These are phyloP conservation scores for Violaceomyces palustris DNA, from an alignment of 1,284 basidiomycete genomes.

Conservation along the genomic window DNA sequence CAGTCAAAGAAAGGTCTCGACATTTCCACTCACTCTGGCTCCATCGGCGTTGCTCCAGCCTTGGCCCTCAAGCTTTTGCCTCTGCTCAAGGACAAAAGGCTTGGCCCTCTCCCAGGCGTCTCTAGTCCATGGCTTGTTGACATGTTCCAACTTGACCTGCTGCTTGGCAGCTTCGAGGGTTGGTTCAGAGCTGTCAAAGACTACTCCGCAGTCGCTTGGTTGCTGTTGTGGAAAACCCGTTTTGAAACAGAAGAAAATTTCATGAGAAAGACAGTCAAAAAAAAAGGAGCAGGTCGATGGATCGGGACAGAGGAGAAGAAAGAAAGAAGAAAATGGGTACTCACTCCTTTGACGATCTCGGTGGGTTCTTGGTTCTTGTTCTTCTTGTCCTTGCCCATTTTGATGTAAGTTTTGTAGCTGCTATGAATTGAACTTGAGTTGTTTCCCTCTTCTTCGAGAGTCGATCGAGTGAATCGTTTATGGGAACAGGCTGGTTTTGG, in stretches of 20 bases:
- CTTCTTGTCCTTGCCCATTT: conserved; percentile 41
- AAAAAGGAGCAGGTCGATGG: neutral
- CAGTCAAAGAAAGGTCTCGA: too few species aligned
- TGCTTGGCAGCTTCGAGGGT: conserved; percentile 32
- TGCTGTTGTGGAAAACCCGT: conserved; percentile 11
- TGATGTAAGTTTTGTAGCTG: too few species aligned
- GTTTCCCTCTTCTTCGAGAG: too few species aligned
- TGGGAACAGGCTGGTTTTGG: too few species aligned
- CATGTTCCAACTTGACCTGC: conserved; percentile 38
- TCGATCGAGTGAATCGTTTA: too few species aligned
- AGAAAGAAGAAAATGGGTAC: conserved; percentile 2
- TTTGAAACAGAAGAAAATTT: neutral
- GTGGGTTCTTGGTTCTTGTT: conserved; percentile 32
- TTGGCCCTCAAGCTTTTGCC: conserved; percentile 45
- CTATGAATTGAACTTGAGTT: too few species aligned
- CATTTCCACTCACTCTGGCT: conserved; percentile 13
- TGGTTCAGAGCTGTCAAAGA: conserved; percentile 40
- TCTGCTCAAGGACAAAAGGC: conserved; percentile 47
- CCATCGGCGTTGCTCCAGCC: conserved; percentile 39
- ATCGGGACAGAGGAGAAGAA: neutral
- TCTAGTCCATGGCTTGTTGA: conserved; percentile 47
- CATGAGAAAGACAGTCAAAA: neutral
- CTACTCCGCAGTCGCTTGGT: conserved; percentile 40
- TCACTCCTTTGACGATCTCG: conserved; percentile 24
- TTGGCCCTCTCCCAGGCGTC: conserved; percentile 48